Conservation (phyloP, 257 asterid species). For the Gentiana dahurica region DNA sequence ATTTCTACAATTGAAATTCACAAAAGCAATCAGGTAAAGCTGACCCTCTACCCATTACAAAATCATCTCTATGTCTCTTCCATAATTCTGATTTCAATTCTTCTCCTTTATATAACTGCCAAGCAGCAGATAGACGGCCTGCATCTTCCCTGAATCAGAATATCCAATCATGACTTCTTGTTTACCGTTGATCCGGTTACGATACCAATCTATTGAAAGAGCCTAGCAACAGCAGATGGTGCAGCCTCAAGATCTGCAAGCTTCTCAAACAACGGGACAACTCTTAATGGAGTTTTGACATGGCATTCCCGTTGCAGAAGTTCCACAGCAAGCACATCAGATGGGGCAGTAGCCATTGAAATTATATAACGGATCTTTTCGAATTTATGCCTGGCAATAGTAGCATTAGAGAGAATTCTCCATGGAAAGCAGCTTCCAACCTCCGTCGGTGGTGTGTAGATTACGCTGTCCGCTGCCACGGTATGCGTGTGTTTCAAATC, state of each 20-base stretch:
- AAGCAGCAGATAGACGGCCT: slow-evolving; percentile 92
- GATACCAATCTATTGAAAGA: slow-evolving; percentile 85
- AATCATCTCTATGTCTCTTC: too few species aligned
- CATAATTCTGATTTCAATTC: too few species aligned
- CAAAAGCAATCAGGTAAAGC: too few species aligned
- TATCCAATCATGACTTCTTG: slow-evolving; percentile 98
- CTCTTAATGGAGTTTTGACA: slow-evolving; percentile 61
- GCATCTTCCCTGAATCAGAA: slow-evolving; percentile 96
- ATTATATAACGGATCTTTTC: too few species aligned
- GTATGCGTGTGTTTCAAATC: too few species aligned
- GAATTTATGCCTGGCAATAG: too few species aligned
- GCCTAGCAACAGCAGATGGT: slow-evolving; percentile 80
- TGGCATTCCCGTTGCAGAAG: slow-evolving; percentile 84
- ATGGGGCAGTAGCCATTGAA: slow-evolving; percentile 93
- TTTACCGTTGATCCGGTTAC: slow-evolving; percentile 60
- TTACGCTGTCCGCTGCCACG: too few species aligned
- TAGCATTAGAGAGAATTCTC: too few species aligned
- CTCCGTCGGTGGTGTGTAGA: too few species aligned
- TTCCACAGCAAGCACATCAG: slow-evolving; percentile 94
- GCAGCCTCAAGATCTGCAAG: slow-evolving; percentile 91
- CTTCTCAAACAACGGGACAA: slow-evolving; percentile 80
- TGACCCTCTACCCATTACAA: too few species aligned
- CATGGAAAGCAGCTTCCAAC: too few species aligned
- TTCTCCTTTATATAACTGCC: slow-evolving; percentile 90
- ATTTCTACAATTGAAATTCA: too few species aligned